Conservation (phyloP, 306 rosid genomes). For the Glycyrrhiza uralensis region DNA sequence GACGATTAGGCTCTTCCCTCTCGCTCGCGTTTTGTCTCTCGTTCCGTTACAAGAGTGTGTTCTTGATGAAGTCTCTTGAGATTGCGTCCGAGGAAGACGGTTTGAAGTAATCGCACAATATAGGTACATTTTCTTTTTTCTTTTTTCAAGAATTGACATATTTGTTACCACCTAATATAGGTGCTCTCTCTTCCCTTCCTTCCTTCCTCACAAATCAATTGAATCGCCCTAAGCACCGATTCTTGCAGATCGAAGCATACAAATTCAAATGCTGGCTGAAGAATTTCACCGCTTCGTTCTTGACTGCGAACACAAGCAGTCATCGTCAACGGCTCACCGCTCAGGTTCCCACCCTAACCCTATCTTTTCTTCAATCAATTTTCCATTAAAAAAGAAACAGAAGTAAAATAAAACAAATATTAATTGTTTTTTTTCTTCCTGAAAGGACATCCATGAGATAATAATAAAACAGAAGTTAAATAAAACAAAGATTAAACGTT, state of each 20-base stretch:
- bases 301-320: conserved; percentile 34
- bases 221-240: neutral
- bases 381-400: too few species aligned
- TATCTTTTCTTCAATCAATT: neutral
- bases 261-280: conserved; percentile 38
- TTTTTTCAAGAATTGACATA: too few species aligned
- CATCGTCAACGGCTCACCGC: conserved; percentile 21
- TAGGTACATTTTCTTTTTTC: too few species aligned
- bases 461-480: too few species aligned
- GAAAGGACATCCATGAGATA: conserved; percentile 30
- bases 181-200: conserved; percentile 9
- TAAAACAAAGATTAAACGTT: too few species aligned
- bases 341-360: conserved; percentile 45
- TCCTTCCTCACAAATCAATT: neutral
- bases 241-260: conserved; percentile 43
- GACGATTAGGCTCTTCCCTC: too few species aligned
- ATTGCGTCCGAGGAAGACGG: too few species aligned
- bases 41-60: too few species aligned
- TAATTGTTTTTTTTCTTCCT: neutral
- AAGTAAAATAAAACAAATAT: neutral
- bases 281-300: conserved; percentile 26
- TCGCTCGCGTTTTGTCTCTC: too few species aligned
- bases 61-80: too few species aligned
- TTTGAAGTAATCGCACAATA: too few species aligned
- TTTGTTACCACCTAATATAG: too few species aligned